phyloP scores from a whole-genome alignment of 2,329 filamentous ascomycete genomes.

The Oidium heveae region DNA sequence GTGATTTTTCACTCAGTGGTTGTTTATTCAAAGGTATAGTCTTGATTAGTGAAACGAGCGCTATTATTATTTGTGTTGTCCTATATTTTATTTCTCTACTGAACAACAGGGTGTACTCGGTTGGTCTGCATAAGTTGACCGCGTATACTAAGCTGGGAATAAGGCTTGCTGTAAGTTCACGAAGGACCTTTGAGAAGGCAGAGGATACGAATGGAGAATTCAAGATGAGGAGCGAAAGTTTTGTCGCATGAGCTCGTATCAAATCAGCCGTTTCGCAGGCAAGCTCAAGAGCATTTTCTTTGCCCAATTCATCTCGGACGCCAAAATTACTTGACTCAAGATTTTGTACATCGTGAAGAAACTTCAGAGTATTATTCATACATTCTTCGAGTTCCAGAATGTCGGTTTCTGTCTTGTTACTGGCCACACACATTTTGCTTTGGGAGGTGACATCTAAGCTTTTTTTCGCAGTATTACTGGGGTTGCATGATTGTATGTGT shows the following conservation, averaged over 20 bases:
- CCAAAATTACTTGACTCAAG: no score
- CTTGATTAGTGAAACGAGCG: constrained; percentile 33
- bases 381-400: no score
- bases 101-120: constrained; percentile 36
- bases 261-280: constrained; percentile 47
- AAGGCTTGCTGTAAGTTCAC: constrained; percentile 45
- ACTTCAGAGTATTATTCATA: no score
- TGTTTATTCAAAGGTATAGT: constrained; percentile 35
- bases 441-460: no score
- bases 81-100: constrained; percentile 36
- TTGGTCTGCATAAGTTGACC: constrained; percentile 35
- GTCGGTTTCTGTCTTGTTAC: no score
- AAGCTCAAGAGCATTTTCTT: constrained; percentile 34
- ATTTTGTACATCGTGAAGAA: no score
- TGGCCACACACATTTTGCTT: no score
- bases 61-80: constrained; percentile 32
- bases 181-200: constrained; percentile 44
- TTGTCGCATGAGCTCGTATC: constrained; percentile 63
- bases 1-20: constrained; percentile 21
- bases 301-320: background rate
- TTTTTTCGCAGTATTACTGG: no score
- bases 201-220: constrained; percentile 68
- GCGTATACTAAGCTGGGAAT: constrained; percentile 51
- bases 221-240: constrained; percentile 64
- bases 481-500: no score